phyloP scores from a whole-genome alignment of 1,284 basidiomycete genomes.

The Xerocomus minutiporus region DNA sequence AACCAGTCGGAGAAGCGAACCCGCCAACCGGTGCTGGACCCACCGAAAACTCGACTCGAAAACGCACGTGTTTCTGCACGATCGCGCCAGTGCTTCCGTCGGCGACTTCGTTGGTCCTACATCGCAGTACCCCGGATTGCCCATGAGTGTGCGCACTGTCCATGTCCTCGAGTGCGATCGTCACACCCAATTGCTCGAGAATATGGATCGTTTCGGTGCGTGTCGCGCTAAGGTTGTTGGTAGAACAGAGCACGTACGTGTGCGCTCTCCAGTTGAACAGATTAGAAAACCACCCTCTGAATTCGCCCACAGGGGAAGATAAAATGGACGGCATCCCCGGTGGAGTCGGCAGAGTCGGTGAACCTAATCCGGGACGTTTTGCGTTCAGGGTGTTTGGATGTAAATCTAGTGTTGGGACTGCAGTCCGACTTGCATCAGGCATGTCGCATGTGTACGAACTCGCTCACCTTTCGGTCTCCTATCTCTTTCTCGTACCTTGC shows the following conservation, averaged over 20 bases:
- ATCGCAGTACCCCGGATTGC: conserved; percentile 46
- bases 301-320: conserved; percentile 57
- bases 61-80: conserved; percentile 54
- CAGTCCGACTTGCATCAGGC: not conserved
- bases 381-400: conserved; percentile 24
- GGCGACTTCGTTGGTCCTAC: conserved; percentile 58
- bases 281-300: conserved; percentile 80
- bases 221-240: conserved; percentile 58
- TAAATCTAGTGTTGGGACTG: conserved; percentile 39
- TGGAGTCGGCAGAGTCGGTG: conserved; percentile 29
- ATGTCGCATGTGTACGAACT: not conserved
- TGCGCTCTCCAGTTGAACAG: conserved; percentile 72
- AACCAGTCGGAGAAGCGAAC: conserved; percentile 7
- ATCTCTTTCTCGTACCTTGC: conserved; percentile 48
- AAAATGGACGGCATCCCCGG: conserved; percentile 29
- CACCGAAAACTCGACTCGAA: conserved; percentile 61
- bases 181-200: conserved; percentile 64
- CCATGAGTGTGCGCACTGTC: conserved; percentile 30
- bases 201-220: conserved; percentile 61
- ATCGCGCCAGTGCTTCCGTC: conserved; percentile 40
- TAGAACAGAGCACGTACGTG: conserved; percentile 66
- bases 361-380: conserved; percentile 39
- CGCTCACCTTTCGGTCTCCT: conserved; percentile 51
- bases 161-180: conserved; percentile 48
- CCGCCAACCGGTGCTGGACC: conserved; percentile 32